Evolutionary conservation across 768 basidiomycete genomes (phyloP).

Genomic region (Tylopilus sp.): DNA sequence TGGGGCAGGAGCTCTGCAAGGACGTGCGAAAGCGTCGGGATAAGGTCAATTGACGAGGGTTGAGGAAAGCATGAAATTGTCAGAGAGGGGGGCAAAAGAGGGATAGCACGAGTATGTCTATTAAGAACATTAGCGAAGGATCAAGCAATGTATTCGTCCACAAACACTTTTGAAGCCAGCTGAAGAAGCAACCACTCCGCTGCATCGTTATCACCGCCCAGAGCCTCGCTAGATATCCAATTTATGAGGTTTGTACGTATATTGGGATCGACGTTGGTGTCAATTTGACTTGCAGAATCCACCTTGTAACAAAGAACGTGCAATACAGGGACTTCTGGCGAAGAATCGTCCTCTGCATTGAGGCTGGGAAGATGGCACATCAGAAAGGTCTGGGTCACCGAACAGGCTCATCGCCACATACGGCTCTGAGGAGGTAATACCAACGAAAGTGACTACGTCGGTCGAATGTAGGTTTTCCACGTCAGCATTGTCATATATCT

Average conservation of each 20-base stretch:
- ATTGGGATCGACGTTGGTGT: slow-evolving; percentile 9
- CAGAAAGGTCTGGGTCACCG: neutral
- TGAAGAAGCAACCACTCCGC: slow-evolving; percentile 75
- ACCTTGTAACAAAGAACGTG: slow-evolving; percentile 55
- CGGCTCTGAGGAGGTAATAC: slow-evolving; percentile 67
- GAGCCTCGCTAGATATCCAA: slow-evolving; percentile 71
- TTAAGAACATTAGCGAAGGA: neutral
- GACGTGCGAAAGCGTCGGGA: slow-evolving; percentile 51
- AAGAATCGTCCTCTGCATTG: slow-evolving; percentile 36
- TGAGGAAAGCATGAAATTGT: slow-evolving; percentile 62
- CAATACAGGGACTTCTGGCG: slow-evolving; percentile 53
- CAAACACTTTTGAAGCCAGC: slow-evolving; percentile 62
- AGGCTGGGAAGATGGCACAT: slow-evolving; percentile 31
- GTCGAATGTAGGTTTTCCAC: slow-evolving; percentile 53
- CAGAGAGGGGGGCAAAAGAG: slow-evolving; percentile 64
- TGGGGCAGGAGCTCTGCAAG: slow-evolving; percentile 60
- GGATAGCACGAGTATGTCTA: slow-evolving; percentile 65
- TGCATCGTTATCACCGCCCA: slow-evolving; percentile 64
- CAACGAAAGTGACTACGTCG: slow-evolving; percentile 66
- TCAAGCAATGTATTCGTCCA: slow-evolving; percentile 3
- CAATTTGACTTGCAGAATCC: neutral
- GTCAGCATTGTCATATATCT: slow-evolving; percentile 58
- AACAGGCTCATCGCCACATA: slow-evolving; percentile 35
- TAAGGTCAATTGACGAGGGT: slow-evolving; percentile 25
- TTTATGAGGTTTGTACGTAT: slow-evolving; percentile 54